Conservation (phyloP, 2,329 filamentous ascomycete genomes). For the Pyricularia sp. region DNA sequence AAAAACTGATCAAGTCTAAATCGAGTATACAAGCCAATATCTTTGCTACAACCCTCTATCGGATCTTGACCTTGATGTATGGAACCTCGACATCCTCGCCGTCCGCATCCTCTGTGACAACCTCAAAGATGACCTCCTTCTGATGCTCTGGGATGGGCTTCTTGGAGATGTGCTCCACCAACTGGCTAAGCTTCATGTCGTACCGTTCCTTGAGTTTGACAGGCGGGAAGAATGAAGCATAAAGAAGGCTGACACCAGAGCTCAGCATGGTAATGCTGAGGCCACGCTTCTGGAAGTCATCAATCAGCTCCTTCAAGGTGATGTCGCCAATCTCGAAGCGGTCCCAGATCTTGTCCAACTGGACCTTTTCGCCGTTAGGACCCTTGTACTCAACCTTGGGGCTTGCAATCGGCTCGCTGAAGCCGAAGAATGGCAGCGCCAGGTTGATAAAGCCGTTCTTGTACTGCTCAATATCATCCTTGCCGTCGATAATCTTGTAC, state of each 20-base stretch:
- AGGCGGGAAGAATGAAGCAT: conserved; percentile 81
- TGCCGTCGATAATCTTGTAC: conserved; percentile 93
- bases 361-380: conserved; percentile 57
- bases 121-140: conserved; percentile 92
- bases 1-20: background rate
- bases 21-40: background rate
- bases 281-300: conserved; percentile 68
- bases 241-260: conserved; percentile 90
- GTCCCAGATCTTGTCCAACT: conserved; percentile 95
- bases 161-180: conserved; percentile 82
- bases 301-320: conserved; percentile 70
- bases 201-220: conserved; percentile 70
- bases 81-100: conserved; percentile 95
- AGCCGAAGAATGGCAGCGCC: conserved; percentile 92
- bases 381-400: conserved; percentile 85
- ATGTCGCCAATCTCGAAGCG: conserved; percentile 85
- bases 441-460: conserved; percentile 98
- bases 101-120: conserved; percentile 76
- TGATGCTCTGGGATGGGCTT: conserved; percentile 84
- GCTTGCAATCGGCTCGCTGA: conserved; percentile 90
- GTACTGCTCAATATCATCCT: conserved; percentile 94
- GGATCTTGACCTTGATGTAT: conserved; percentile 79
- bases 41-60: background rate
- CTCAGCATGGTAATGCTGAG: conserved; percentile 84
- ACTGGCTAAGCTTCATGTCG: conserved; percentile 70